Evolutionary conservation across 192 early-diverging fungal species (phyloP).

Genomic region (Backusella westeae): DNA sequence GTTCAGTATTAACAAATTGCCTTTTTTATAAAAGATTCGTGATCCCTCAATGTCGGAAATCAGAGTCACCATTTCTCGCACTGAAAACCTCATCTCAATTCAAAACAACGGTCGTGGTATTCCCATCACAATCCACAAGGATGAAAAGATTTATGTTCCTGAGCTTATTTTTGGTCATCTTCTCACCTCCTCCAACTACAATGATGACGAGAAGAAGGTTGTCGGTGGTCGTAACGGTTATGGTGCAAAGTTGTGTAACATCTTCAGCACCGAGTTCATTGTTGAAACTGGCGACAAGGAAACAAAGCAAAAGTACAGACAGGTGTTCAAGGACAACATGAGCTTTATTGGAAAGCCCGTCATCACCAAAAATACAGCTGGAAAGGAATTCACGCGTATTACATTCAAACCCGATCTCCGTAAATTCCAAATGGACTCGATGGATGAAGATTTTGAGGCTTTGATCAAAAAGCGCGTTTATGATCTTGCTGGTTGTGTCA

Average conservation of each 20-base stretch:
- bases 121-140: conserved; percentile 89
- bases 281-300: conserved; percentile 87
- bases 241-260: conserved; percentile 95
- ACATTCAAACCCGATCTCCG: conserved; percentile 92
- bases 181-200: conserved; percentile 95
- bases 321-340: conserved; percentile 94
- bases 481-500: conserved; percentile 87
- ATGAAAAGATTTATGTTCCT: conserved; percentile 89
- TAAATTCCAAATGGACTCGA: conserved; percentile 83
- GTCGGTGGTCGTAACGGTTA: conserved; percentile 96
- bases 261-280: conserved; percentile 91
- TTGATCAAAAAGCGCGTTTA: conserved; percentile 91
- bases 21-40: conserved; percentile 53
- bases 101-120: conserved; percentile 96
- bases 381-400: conserved; percentile 86
- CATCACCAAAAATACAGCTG: conserved; percentile 63
- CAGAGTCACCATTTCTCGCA: conserved; percentile 83
- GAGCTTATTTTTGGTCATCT: conserved; percentile 98
- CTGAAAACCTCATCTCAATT: conserved; percentile 78
- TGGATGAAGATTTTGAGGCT: conserved; percentile 86
- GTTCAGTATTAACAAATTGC: background rate
- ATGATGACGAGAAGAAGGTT: conserved; percentile 92
- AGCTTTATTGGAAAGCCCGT: conserved; percentile 67
- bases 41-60: conserved; percentile 86
- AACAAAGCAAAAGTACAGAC: conserved; percentile 72